Base-by-base conservation (phyloP, 176 grass and related monocot genomes). In the Oryza meridionalis region DNA sequence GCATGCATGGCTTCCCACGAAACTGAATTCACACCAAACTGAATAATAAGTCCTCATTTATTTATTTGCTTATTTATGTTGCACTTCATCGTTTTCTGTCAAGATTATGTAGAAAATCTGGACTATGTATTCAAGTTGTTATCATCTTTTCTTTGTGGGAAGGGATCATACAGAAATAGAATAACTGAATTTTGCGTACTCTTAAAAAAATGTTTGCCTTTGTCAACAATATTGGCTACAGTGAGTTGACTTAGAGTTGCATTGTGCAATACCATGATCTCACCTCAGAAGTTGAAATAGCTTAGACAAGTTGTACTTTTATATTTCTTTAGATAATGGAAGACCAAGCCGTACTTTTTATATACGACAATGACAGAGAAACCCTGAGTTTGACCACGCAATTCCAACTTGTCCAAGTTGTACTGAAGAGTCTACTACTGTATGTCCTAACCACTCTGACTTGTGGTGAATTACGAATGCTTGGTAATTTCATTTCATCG, bases 171-270 rank as follows among this genome's bases (percentile, higher is more conserved):
- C 19, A 59, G 2, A 9, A 59, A 59, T 22, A 9, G 19, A n/a
- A 59, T 59, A 61, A 61, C 55, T 62, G n/a, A 62, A 62, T 22
- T 9, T 11, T 62, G 9, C 58, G 11, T 1, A 19, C 22, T 8
- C 51, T 1, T 24, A 62, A 58, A 24, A 59, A 62, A 3, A 62
- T 22, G 19, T 62, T 24, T 62, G 8, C 21, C 4, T 24, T 11
- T 22, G 9, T 62, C 7, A 62, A 58, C 51, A 46, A 51, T 51
- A 42, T 55, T 2, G 21, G 51, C 44, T 62, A 44, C 35, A 26
- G 10, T 15, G 29, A 70, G 70, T 66, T 74, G 81, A 83, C 70
- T 74, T 72, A 37, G 11, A 40, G 24, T 21, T 43, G 79, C 47
- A 61, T 37, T 70, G 11, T 45, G 32, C 37, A 14, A 42, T 47